Evolutionary conservation across 148 eudicot genomes (phyloP).

Genomic region (Camellia japonica): DNA sequence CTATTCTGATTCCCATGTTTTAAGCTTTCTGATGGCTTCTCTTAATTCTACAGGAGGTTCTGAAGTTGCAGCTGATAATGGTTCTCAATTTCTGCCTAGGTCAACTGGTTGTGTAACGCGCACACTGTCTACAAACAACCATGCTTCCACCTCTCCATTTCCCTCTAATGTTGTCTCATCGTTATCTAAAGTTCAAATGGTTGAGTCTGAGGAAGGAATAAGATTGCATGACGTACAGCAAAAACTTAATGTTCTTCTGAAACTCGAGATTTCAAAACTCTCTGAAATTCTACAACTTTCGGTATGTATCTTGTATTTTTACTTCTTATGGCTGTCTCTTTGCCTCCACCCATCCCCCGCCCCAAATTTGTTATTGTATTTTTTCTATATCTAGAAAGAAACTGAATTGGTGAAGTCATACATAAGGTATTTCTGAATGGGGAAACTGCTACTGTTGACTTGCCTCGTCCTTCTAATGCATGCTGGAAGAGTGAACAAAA

Average conservation of each 20-base stretch:
- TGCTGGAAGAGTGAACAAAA: too few species aligned
- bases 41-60: constrained; percentile 23
- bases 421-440: too few species aligned
- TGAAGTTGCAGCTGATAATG: background rate
- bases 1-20: background rate
- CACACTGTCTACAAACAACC: background rate
- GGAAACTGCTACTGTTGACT: too few species aligned
- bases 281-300: constrained; percentile 50
- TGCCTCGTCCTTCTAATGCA: too few species aligned
- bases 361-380: background rate
- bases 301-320: constrained; percentile 31
- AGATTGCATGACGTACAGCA: constrained; percentile 35
- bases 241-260: constrained; percentile 40
- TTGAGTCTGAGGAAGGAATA: constrained; percentile 25
- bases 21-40: constrained; percentile 7
- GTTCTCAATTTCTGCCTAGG: background rate
- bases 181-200: constrained; percentile 7
- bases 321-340: background rate
- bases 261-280: constrained; percentile 36
- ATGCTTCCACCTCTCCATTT: constrained; percentile 2
- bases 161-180: constrained; percentile 4
- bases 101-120: constrained; percentile 9
- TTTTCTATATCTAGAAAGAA: too few species aligned
- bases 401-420: too few species aligned
- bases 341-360: background rate